These are phyloP conservation scores for Daedalea quercina DNA, from an alignment of 768 basidiomycete genomes.

Conservation along the genomic window DNA sequence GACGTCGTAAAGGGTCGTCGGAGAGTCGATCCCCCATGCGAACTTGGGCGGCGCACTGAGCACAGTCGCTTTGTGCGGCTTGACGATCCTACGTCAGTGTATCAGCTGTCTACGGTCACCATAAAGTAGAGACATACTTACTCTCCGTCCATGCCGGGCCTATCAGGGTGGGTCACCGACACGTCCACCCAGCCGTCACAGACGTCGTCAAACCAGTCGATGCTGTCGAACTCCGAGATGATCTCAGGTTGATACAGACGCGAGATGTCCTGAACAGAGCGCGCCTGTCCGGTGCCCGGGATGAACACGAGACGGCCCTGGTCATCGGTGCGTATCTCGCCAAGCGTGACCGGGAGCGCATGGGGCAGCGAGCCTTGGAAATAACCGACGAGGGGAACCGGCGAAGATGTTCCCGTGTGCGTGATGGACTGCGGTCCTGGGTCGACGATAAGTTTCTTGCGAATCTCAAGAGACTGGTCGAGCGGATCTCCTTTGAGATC, in stretches of 20 bases:
- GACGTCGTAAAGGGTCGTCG: slow-evolving; percentile 26
- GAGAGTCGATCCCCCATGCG: slow-evolving; percentile 22
- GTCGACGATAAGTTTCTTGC: slow-evolving; percentile 18
- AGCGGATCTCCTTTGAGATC: neutral
- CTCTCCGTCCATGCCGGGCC: neutral
- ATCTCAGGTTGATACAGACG: slow-evolving; percentile 18
- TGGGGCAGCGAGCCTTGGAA: slow-evolving; percentile 17
- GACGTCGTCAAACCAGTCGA: slow-evolving; percentile 29
- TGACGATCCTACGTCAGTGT: neutral
- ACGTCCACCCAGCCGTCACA: slow-evolving; percentile 28
- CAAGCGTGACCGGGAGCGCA: slow-evolving; percentile 15
- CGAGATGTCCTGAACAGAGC: slow-evolving; percentile 9
- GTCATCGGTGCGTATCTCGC: slow-evolving; percentile 19
- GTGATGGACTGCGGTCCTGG: slow-evolving; percentile 7
- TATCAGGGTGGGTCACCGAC: slow-evolving; percentile 9
- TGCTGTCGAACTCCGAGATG: slow-evolving; percentile 24
- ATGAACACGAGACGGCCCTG: slow-evolving; percentile 26
- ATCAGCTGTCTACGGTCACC: neutral
- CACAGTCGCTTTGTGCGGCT: slow-evolving; percentile 17
- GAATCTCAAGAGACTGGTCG: slow-evolving; percentile 12
- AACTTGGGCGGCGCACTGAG: slow-evolving; percentile 25
- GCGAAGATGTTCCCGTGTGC: neutral
- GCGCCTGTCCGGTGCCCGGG: slow-evolving; percentile 21
- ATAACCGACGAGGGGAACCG: slow-evolving; percentile 10
- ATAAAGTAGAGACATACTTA: neutral